phyloP scores from a whole-genome alignment of 495 filamentous ascomycete species.

The Immersiella caudata region DNA sequence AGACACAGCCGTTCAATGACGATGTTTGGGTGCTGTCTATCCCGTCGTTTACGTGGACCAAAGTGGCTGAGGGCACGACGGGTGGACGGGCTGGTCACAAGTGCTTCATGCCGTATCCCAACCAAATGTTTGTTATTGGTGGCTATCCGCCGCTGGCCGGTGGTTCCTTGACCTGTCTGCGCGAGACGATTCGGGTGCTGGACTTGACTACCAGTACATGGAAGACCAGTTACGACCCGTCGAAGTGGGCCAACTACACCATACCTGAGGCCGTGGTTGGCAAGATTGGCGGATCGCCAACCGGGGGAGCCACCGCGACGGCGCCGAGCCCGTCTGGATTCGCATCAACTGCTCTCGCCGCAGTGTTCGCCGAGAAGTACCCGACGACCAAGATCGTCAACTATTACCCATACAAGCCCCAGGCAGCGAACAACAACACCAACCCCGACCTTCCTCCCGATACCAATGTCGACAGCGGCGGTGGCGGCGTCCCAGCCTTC shows the following conservation, averaged over 20 bases:
- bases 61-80: constrained; percentile 52
- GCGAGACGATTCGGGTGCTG: constrained; percentile 61
- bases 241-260: constrained; percentile 57
- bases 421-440: constrained; percentile 36
- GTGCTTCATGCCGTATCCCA: constrained; percentile 69
- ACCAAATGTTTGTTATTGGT: constrained; percentile 74
- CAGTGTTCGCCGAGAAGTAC: constrained; percentile 61
- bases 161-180: constrained; percentile 47
- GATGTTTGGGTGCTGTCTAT: constrained; percentile 76
- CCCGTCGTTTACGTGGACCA: constrained; percentile 77
- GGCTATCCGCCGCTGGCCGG: constrained; percentile 44
- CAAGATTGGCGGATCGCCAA: constrained; percentile 62
- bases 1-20: constrained; percentile 49
- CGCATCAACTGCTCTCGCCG: constrained; percentile 51
- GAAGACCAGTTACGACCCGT: constrained; percentile 63
- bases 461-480: constrained; percentile 13
- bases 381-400: constrained; percentile 55
- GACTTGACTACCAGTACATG: constrained; percentile 64
- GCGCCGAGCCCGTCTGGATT: constrained; percentile 52
- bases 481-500: constrained; percentile 58
- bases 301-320: constrained; percentile 63
- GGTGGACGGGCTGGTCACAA: constrained; percentile 63
- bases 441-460: constrained; percentile 30
- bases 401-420: constrained; percentile 62
- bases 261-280: constrained; percentile 61